Percentiles rank a stretch among this genome's conserved stretches.
Evolutionary conservation across 805 yeast genomes (phyloP).

Genomic region (Blastobotrys parvus): DNA sequence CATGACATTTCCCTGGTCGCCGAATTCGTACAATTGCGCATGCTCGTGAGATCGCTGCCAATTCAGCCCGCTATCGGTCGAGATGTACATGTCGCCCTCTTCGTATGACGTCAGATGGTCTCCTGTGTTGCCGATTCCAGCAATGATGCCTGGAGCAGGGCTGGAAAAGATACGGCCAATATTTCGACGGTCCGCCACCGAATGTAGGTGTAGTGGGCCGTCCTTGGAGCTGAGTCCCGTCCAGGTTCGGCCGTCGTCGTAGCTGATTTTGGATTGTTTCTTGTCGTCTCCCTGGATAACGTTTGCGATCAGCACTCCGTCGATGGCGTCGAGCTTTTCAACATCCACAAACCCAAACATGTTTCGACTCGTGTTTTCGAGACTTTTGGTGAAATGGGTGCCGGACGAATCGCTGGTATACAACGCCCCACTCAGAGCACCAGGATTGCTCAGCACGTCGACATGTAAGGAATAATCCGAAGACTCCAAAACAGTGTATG

Average conservation of each 20-base stretch:
- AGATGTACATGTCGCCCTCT: constrained; percentile 45
- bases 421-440: constrained; percentile 23
- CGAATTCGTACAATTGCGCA: constrained; percentile 51
- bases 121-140: constrained; percentile 38
- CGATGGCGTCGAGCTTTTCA: constrained; percentile 42
- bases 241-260: constrained; percentile 34
- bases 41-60: constrained; percentile 53
- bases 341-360: constrained; percentile 33
- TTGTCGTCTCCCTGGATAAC: constrained; percentile 21
- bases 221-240: constrained; percentile 21
- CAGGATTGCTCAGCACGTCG: constrained; percentile 23
- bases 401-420: constrained; percentile 44
- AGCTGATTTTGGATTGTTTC: constrained; percentile 29
- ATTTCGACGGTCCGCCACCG: constrained; percentile 29
- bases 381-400: constrained; percentile 37
- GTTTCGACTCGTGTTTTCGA: constrained; percentile 27
- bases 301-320: constrained; percentile 56
- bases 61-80: constrained; percentile 69
- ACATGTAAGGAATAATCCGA: constrained; percentile 35
- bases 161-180: constrained; percentile 26
- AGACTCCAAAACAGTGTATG: constrained; percentile 31
- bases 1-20: constrained; percentile 71
- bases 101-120: constrained; percentile 19
- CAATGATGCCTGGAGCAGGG: constrained; percentile 39
- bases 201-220: constrained; percentile 31